Base-by-base conservation (phyloP, 2,329 filamentous ascomycete genomes). In the Alternaria sp. region DNA sequence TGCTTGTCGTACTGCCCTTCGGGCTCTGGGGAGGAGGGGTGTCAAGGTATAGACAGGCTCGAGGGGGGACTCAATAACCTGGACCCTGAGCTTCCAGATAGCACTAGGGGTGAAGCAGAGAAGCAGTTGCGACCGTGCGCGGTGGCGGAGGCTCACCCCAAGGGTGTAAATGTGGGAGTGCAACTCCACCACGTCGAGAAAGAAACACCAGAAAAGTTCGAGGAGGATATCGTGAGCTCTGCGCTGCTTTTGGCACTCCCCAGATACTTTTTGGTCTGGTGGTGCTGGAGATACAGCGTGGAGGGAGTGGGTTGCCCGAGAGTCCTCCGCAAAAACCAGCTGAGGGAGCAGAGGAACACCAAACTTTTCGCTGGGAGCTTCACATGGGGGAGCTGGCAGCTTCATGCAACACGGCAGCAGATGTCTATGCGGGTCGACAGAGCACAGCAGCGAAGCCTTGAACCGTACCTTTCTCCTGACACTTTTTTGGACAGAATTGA, bases 201-300 rank as follows among this genome's bases (percentile, higher is more conserved):
- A 47, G 17, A 8, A 47, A 52, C 23, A 53, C 17, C n/a, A 17
- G 17, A 21, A 11, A 52, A 59, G 36, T 53, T 25, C 1, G 28
- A 23, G n/a, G 36, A 26, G 19, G 28, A 36, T 56, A 40, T 6
- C 13, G 19, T 15, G 45, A 19, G 10, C 30, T 40, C 9, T 30
- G 52, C 12, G 46, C 55, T 57, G 3, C 46, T 57, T 26, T 45
- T 59, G 28, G 46, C 46, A 62, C 56, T 9, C 11, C 5, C 21
- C n/a, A 28, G 21, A 36, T 11, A 6, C 10, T 30, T 56, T 26
- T 57, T 15, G 7, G 26, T 51, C n/a, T 43, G 57, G 56, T 65
- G 28, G 59, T 59, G 43, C 52, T 54, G 45, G 23, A 57, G 36
- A 46, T 53, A 45, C 40, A 23, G 57, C 40, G 45, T 28, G 26